phyloP scores from a whole-genome alignment of 169 alveolate genomes.

The Eimeria acervulina region DNA sequence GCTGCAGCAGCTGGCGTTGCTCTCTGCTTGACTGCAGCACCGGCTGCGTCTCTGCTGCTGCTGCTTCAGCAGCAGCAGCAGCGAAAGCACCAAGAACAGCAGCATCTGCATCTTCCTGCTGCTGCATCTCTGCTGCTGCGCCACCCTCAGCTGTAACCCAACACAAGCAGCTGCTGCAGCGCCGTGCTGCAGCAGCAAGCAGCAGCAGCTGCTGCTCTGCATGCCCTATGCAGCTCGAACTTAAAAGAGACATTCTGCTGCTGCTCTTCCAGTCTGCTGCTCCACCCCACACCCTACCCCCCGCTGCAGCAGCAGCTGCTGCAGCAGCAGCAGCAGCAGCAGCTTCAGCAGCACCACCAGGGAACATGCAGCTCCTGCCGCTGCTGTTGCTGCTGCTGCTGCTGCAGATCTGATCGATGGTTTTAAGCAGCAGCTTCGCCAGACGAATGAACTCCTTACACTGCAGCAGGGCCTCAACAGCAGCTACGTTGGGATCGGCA shows the following conservation, averaged over 20 bases:
- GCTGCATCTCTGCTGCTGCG: constrained; percentile 6
- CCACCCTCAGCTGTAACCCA: background rate
- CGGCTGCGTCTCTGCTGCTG: constrained; percentile 48
- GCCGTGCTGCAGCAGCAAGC: constrained; percentile 45
- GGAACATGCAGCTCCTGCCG: constrained; percentile 24
- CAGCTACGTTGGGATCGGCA: background rate
- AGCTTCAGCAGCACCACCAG: background rate
- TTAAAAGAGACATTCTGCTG: background rate
- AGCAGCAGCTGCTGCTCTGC: constrained; percentile 54
- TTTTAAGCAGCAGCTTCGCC: background rate
- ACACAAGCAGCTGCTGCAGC: constrained; percentile 51
- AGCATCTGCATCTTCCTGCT: background rate
- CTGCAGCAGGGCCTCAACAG: constrained; percentile 4
- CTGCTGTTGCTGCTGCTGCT: constrained; percentile 40
- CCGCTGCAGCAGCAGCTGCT: no score
- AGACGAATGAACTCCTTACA: background rate
- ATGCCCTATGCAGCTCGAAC: background rate
- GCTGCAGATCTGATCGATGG: background rate
- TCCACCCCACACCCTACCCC: no score
- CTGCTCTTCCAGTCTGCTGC: background rate
- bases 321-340: no score
- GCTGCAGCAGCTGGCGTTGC: constrained; percentile 72
- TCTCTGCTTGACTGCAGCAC: constrained; percentile 40
- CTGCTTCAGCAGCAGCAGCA: constrained; percentile 18
- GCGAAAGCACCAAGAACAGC: background rate